These are phyloP conservation scores for Paraurostyla sp. DNA, from an alignment of 73 alveolate species.

Conservation along the genomic window DNA sequence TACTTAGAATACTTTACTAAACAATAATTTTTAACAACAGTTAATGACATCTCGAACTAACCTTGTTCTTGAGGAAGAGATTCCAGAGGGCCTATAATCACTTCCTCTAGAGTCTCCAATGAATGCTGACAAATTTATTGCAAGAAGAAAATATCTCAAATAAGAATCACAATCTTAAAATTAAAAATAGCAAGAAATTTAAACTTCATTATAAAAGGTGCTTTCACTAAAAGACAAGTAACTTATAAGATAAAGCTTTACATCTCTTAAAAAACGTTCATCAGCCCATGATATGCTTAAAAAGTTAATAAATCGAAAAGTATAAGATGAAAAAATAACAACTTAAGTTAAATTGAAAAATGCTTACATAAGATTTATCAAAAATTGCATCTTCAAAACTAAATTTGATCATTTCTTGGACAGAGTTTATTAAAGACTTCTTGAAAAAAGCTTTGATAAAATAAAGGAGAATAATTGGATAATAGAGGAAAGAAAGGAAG, in stretches of 20 bases:
- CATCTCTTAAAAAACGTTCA: background rate
- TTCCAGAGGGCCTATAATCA: background rate
- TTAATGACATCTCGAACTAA: conserved; percentile 45
- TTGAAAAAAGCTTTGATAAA: conserved; percentile 35
- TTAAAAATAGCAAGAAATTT: background rate
- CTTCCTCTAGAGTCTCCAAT: conserved; percentile 48
- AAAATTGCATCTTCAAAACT: conserved; percentile 25
- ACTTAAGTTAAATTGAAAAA: background rate
- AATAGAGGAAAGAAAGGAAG: conserved; percentile 21
- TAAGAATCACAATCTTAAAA: background rate
- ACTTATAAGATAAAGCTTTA: background rate
- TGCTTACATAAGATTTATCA: conserved; percentile 12
- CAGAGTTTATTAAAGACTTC: background rate
- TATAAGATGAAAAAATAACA: background rate
- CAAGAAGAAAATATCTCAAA: conserved; percentile 25
- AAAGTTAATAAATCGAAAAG: background rate
- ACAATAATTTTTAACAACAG: no score
- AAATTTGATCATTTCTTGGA: conserved; percentile 11
- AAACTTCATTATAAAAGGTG: background rate
- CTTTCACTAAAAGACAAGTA: conserved; percentile 9
- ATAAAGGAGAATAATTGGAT: conserved; percentile 22
- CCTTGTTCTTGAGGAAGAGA: conserved; percentile 5
- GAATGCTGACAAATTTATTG: conserved; percentile 13
- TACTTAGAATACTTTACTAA: background rate
- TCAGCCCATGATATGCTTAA: conserved; percentile 10